Evolutionary conservation across 2,329 filamentous ascomycete genomes (phyloP).

Genomic region (Cercospora nicotianae): DNA sequence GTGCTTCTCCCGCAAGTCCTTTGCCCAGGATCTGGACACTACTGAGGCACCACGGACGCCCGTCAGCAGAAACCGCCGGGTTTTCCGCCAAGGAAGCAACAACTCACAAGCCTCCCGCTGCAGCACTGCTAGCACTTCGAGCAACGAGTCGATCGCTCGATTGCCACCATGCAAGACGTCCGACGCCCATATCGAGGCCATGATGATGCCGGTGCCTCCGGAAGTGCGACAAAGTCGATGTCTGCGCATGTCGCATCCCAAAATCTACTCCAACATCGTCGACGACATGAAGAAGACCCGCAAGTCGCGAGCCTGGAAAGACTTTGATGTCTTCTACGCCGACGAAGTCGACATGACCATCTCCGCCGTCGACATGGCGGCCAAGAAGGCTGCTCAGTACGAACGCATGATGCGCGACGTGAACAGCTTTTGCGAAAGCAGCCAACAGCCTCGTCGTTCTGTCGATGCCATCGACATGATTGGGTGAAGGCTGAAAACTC

Average conservation of each 20-base stretch:
- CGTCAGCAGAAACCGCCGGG: slow-evolving; percentile 22
- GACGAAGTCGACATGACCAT: slow-evolving; percentile 37
- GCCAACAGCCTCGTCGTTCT: slow-evolving; percentile 16
- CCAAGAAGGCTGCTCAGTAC: slow-evolving; percentile 31
- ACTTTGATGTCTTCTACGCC: slow-evolving; percentile 37
- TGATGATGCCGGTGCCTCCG: slow-evolving; percentile 39
- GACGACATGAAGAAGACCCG: slow-evolving; percentile 35
- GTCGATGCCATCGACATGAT: slow-evolving; percentile 31
- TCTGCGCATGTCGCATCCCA: slow-evolving; percentile 36
- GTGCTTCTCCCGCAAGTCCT: slow-evolving; percentile 31
- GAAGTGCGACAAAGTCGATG: slow-evolving; percentile 33
- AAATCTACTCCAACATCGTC: slow-evolving; percentile 38
- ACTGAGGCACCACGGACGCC: slow-evolving; percentile 25
- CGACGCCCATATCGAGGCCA: slow-evolving; percentile 36
- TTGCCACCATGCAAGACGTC: slow-evolving; percentile 36
- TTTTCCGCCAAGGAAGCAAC: slow-evolving; percentile 30
- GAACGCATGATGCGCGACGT: slow-evolving; percentile 31
- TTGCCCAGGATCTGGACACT: slow-evolving; percentile 20
- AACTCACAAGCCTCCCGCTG: slow-evolving; percentile 31
- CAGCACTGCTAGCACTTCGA: slow-evolving; percentile 34
- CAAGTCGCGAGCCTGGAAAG: slow-evolving; percentile 38
- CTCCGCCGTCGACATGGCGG: slow-evolving; percentile 33
- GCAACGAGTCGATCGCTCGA: slow-evolving; percentile 29
- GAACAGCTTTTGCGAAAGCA: slow-evolving; percentile 29
- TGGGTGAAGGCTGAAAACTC: slow-evolving; percentile 21